Evolutionary conservation across 2,329 filamentous ascomycete genomes (phyloP).

Genomic region (Cladosporium cucumerinum): DNA sequence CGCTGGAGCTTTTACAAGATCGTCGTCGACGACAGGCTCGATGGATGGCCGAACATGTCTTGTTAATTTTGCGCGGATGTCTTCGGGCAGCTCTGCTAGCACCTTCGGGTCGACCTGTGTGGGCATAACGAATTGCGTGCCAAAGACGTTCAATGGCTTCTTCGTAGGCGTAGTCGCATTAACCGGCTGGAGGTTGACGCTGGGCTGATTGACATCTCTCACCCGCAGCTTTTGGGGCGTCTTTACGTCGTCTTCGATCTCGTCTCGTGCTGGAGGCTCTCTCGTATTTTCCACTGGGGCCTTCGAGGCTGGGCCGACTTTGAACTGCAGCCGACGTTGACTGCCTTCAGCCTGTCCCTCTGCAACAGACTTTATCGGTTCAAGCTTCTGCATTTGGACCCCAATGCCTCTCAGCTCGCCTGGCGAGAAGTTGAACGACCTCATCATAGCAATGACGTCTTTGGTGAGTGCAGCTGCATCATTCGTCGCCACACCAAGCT

Average conservation of each 20-base stretch:
- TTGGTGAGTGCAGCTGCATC: slow-evolving; percentile 67
- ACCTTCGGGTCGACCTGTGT: slow-evolving; percentile 77
- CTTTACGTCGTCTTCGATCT: slow-evolving; percentile 46
- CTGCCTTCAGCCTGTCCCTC: slow-evolving; percentile 63
- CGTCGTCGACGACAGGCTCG: slow-evolving; percentile 9
- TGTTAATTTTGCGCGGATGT: slow-evolving; percentile 75
- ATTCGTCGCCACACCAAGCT: slow-evolving; percentile 82
- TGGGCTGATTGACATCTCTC: slow-evolving; percentile 30
- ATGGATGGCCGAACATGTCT: slow-evolving; percentile 46
- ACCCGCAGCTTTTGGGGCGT: slow-evolving; percentile 36
- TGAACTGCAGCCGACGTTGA: slow-evolving; percentile 76
- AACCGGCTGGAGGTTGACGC: slow-evolving; percentile 36
- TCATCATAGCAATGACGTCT: slow-evolving; percentile 80
- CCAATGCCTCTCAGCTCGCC: slow-evolving; percentile 92
- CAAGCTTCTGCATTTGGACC: slow-evolving; percentile 88
- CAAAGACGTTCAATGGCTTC: slow-evolving; percentile 71
- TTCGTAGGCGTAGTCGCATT: slow-evolving; percentile 49
- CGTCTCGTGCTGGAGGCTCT: slow-evolving; percentile 34
- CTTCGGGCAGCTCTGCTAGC: slow-evolving; percentile 74
- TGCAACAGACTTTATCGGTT: slow-evolving; percentile 63
- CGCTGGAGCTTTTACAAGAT: neutral
- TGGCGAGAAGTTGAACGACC: slow-evolving; percentile 77
- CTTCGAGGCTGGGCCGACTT: slow-evolving; percentile 36
- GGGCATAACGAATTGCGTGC: slow-evolving; percentile 91
- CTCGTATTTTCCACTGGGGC: slow-evolving; percentile 19